These are phyloP conservation scores for Agrocybe pediades DNA, from an alignment of 768 basidiomycete species.

Conservation along the genomic window DNA sequence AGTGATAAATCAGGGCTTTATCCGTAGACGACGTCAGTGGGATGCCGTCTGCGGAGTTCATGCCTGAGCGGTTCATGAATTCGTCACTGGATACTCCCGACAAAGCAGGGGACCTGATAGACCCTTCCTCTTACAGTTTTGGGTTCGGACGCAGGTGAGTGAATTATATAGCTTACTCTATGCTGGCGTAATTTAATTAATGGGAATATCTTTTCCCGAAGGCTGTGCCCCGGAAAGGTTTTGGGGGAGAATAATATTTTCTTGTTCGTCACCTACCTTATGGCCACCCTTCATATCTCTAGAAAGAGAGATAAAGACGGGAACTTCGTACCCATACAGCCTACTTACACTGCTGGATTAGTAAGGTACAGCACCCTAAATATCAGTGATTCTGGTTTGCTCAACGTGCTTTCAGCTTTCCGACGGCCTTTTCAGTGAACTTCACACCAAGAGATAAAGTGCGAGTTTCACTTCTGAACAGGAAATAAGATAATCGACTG, in stretches of 20 bases:
- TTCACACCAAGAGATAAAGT: too few species aligned
- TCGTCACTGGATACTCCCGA: too few species aligned
- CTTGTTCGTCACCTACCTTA: constrained; percentile 35
- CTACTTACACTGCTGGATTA: background rate
- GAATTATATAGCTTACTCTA: too few species aligned
- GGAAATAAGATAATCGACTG: too few species aligned
- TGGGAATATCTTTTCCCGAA: background rate
- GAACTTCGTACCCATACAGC: background rate
- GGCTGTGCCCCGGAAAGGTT: constrained; percentile 41
- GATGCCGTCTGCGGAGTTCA: background rate
- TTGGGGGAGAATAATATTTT: constrained; percentile 41
- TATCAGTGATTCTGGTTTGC: too few species aligned
- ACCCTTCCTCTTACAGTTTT: background rate
- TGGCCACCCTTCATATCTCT: background rate
- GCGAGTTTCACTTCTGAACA: too few species aligned
- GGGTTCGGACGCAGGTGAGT: background rate
- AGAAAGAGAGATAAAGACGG: background rate
- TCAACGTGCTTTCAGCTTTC: too few species aligned
- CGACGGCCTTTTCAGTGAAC: too few species aligned
- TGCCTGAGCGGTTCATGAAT: background rate
- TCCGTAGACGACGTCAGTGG: background rate
- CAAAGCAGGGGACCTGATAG: background rate
- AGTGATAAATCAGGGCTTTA: background rate
- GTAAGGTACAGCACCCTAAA: too few species aligned
- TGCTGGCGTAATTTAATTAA: too few species aligned